phyloP scores from a whole-genome alignment of 805 yeast genomes.

The Barnettozyma wickerhamii region DNA sequence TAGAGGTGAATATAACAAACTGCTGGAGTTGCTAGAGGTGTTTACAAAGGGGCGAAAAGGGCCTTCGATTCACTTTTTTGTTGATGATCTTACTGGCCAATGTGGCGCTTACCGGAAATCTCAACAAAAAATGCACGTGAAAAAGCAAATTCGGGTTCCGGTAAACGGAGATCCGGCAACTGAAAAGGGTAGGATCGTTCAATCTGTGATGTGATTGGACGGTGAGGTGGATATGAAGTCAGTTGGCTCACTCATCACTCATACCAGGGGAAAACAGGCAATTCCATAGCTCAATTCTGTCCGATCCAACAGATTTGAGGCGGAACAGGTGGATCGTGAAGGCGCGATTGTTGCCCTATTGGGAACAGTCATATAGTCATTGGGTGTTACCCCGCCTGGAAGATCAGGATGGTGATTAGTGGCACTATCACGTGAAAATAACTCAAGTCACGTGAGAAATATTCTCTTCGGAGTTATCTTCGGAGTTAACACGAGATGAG shows the following conservation, averaged over 20 bases:
- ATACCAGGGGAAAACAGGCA: not conserved
- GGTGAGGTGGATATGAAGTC: too few species aligned
- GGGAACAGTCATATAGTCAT: not conserved
- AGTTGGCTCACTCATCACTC: too few species aligned
- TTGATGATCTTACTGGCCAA: not conserved
- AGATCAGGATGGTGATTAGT: not conserved
- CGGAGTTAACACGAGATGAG: too few species aligned
- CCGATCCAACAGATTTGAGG: not conserved
- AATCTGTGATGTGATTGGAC: not conserved
- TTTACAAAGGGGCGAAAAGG: not conserved
- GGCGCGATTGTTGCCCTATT: not conserved
- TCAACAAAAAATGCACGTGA: constrained; percentile 6
- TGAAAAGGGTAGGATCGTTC: not conserved
- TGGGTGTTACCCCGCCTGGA: not conserved
- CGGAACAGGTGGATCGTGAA: too few species aligned
- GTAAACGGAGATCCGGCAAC: not conserved
- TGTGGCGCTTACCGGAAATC: constrained; percentile 6
- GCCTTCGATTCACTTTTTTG: not conserved
- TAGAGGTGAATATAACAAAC: not conserved
- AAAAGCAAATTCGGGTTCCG: not conserved
- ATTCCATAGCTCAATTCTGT: not conserved
- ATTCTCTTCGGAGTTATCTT: too few species aligned
- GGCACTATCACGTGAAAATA: not conserved
- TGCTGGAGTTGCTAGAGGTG: not conserved
- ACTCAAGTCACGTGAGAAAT: too few species aligned